phyloP scores from a whole-genome alignment of 163 green algal genomes.

The Prototheca stagnorum region DNA sequence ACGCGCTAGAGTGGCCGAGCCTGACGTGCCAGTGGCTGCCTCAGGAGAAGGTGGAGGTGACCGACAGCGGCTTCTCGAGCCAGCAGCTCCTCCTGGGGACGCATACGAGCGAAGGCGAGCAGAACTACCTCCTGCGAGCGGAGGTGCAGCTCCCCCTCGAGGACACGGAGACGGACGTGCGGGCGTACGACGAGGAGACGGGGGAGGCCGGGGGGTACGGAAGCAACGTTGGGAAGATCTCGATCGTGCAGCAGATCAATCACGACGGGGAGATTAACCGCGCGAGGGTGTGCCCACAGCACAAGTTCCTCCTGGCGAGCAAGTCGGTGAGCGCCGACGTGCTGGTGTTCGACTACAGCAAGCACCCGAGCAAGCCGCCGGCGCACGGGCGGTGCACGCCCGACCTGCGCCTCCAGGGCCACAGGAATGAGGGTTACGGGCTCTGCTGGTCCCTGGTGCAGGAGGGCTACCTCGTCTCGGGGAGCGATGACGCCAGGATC shows the following conservation, averaged over 20 bases:
- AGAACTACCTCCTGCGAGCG: conserved; percentile 96
- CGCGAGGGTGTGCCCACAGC: conserved; percentile 62
- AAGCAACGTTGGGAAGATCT: conserved; percentile 56
- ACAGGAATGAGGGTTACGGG: conserved; percentile 90
- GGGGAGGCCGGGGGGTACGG: conserved; percentile 84
- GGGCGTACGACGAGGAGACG: conserved; percentile 66
- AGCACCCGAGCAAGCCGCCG: conserved; percentile 81
- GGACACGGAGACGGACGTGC: conserved; percentile 8
- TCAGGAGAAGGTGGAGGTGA: conserved; percentile 49
- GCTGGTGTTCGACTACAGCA: conserved; percentile 95
- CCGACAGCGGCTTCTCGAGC: conserved; percentile 50
- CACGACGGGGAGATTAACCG: conserved; percentile 86
- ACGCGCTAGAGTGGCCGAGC: conserved; percentile 95
- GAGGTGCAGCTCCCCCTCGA: conserved; percentile 76
- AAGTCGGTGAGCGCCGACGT: conserved; percentile 79
- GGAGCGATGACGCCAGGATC: conserved; percentile 93
- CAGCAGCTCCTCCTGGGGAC: conserved; percentile 93
- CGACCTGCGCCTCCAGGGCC: conserved; percentile 71
- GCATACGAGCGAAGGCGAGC: conserved; percentile 92
- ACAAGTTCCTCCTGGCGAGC: conserved; percentile 91
- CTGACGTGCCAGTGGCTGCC: conserved; percentile 95
- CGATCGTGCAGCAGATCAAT: conserved; percentile 86
- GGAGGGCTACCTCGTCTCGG: conserved; percentile 72
- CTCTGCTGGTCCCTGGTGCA: conserved; percentile 82
- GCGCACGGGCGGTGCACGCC: conserved; percentile 67